A percentile compares a stretch with the other conserved stretches of the same genome.
phyloP scores from a whole-genome alignment of 768 basidiomycete species.

The Macrocybe gigantea region DNA sequence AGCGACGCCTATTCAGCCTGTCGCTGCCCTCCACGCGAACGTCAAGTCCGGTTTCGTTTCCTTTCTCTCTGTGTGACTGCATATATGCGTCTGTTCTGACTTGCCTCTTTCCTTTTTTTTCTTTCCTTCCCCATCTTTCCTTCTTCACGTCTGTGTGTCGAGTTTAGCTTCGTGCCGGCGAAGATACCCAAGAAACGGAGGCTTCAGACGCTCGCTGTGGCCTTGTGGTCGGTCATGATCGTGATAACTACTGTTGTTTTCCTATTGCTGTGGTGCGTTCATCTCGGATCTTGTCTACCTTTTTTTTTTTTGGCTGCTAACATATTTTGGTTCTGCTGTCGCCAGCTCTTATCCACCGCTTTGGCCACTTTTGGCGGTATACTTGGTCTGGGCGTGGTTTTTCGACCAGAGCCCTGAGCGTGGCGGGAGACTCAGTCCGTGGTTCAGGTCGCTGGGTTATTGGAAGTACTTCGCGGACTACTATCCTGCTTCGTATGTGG shows the following conservation, averaged over 20 bases:
- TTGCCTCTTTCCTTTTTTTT: background rate
- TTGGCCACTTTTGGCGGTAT: constrained; percentile 80
- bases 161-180: constrained; percentile 72
- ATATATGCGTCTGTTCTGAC: background rate
- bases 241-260: constrained; percentile 61
- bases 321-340: background rate
- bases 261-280: constrained; percentile 74
- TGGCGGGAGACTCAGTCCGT: constrained; percentile 65
- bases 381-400: constrained; percentile 72
- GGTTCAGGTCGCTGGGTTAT: constrained; percentile 63
- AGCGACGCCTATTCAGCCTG: constrained; percentile 53
- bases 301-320: constrained; percentile 1
- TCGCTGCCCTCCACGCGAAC: constrained; percentile 63
- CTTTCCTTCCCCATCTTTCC: no score
- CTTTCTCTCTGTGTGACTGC: background rate
- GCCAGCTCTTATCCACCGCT: constrained; percentile 79
- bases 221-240: constrained; percentile 81
- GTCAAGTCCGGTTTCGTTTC: constrained; percentile 51
- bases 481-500: constrained; percentile 81
- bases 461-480: constrained; percentile 94
- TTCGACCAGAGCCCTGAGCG: constrained; percentile 73
- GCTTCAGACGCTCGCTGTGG: constrained; percentile 86
- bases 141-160: background rate
- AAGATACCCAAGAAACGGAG: constrained; percentile 81
- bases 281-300: background rate